Evolutionary conservation across 2,329 filamentous ascomycete species (phyloP), one percentile per base, ranked within the genome.

Genomic region (Sphaceloma murrayae): DNA sequence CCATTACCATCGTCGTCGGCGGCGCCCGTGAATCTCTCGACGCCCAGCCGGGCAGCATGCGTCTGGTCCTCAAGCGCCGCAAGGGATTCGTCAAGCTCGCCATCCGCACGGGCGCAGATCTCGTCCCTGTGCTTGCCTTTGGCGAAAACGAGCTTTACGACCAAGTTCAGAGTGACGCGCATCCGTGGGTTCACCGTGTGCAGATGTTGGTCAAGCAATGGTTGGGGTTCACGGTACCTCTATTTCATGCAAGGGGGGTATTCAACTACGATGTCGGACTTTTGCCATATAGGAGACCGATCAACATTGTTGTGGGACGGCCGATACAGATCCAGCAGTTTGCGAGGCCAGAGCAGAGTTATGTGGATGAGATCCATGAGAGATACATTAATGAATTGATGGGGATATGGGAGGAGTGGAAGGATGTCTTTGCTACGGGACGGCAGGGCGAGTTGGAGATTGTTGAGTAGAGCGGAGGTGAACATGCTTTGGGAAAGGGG

Each of bases 241-340:
- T 94, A 19, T 82, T 95, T 56, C 87, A 94, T 61, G 89, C 88
- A 2, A 69, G 88, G 18, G 56, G 89, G 9, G 80, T 96, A 30
- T 94, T 96, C 67, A 98, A 98, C 63, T 96, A 98, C 59, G 91
- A 98, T 61, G 85, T 95, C 10, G 91, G 91, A 3, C 68, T 96
- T 55, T 87, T 96, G 85, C 91, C 91, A 0, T 96, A 95, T 62
- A 78, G 91, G 9, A 73, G 80, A 40, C 81, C 86, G 8, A 69
- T 98, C 48, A 91, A 96, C 58, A 77, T 95, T 36, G 88, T 98
- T 9, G 84, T 94, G 10, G 89, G 89, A 3, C 73, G 75, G 43
- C 87, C 89, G 0, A 86, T 95, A 49, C 69, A 71, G 50, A 81
- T 94, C 4, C 66, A 74, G 40, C 72, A 73, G 56, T 62, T 72